These are phyloP conservation scores for Daldinia vernicosa DNA, from an alignment of 495 filamentous ascomycete species.

Conservation along the genomic window DNA sequence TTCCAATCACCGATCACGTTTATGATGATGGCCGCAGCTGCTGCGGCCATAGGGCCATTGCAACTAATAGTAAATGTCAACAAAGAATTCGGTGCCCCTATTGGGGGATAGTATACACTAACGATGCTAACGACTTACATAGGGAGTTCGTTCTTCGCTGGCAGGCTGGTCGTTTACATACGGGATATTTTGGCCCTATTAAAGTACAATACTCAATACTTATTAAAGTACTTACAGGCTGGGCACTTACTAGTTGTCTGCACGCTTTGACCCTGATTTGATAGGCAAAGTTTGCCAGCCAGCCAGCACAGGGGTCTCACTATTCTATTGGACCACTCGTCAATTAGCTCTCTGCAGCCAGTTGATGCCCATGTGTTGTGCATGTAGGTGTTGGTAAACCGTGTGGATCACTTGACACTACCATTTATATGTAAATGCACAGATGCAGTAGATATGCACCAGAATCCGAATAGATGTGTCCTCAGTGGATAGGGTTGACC, in stretches of 20 bases:
- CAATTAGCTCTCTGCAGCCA: constrained; percentile 42
- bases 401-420: constrained; percentile 40
- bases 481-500: constrained; percentile 28
- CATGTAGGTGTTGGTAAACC: constrained; percentile 31
- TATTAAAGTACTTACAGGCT: too few relatives aligned
- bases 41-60: constrained; percentile 29
- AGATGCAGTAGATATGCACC: constrained; percentile 19
- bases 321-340: constrained; percentile 31
- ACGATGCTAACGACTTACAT: constrained; percentile 14
- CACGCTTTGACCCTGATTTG: constrained; percentile 38
- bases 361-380: constrained; percentile 45
- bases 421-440: constrained; percentile 32
- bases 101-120: constrained; percentile 22
- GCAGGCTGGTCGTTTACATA: constrained; percentile 26
- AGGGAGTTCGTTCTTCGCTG: constrained; percentile 16
- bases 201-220: too few relatives aligned
- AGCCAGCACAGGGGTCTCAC: constrained; percentile 28
- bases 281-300: constrained; percentile 29
- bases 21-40: constrained; percentile 35
- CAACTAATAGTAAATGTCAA: constrained; percentile 7
- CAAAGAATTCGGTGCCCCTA: constrained; percentile 28
- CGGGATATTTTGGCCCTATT: constrained; percentile 34
- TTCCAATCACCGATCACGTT: constrained; percentile 20
- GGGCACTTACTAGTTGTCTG: constrained; percentile 31
- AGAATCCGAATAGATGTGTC: constrained; percentile 25